Percentiles rank a stretch among this genome's conserved stretches.
Evolutionary conservation across 805 yeast genomes (phyloP).

Genomic region (Zygosaccharomyces pseudorouxii): DNA sequence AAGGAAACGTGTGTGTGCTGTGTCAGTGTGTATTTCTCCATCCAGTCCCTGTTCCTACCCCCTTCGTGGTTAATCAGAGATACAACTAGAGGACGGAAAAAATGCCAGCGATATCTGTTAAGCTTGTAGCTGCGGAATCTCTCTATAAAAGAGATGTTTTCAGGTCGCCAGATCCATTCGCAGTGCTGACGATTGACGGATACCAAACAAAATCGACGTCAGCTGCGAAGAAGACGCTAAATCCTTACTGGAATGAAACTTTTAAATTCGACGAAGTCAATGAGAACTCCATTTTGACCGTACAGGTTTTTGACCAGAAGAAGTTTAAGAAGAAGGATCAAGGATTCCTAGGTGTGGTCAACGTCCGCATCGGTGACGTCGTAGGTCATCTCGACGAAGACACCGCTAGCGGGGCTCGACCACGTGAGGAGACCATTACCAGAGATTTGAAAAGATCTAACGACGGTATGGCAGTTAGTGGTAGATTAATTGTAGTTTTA

Average conservation of each 20-base stretch:
- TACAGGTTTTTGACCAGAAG: slow-evolving; percentile 95
- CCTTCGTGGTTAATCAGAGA: slow-evolving; percentile 1
- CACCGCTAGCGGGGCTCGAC: slow-evolving; percentile 26
- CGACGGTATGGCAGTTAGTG: slow-evolving; percentile 88
- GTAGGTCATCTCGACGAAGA: slow-evolving; percentile 53
- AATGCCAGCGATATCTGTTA: slow-evolving; percentile 48
- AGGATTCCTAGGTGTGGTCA: slow-evolving; percentile 95
- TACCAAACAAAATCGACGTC: slow-evolving; percentile 92
- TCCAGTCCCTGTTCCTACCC: neutral
- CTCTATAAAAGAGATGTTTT: slow-evolving; percentile 92
- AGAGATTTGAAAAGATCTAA: slow-evolving; percentile 88
- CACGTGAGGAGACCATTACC: slow-evolving; percentile 77
- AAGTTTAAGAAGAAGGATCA: slow-evolving; percentile 98
- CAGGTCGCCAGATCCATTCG: slow-evolving; percentile 96
- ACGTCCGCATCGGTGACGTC: slow-evolving; percentile 83
- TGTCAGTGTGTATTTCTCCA: too few relatives aligned
- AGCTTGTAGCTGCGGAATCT: slow-evolving; percentile 92
- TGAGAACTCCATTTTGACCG: slow-evolving; percentile 79
- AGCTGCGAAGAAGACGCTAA: slow-evolving; percentile 86
- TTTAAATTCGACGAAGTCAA: slow-evolving; percentile 69
- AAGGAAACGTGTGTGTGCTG: too few relatives aligned
- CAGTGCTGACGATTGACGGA: slow-evolving; percentile 96
- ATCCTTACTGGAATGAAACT: slow-evolving; percentile 97
- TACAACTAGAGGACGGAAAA: neutral
- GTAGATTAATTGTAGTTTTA: slow-evolving; percentile 76